Conservation (phyloP, 257 asterid species). For the Solanum acaule region DNA sequence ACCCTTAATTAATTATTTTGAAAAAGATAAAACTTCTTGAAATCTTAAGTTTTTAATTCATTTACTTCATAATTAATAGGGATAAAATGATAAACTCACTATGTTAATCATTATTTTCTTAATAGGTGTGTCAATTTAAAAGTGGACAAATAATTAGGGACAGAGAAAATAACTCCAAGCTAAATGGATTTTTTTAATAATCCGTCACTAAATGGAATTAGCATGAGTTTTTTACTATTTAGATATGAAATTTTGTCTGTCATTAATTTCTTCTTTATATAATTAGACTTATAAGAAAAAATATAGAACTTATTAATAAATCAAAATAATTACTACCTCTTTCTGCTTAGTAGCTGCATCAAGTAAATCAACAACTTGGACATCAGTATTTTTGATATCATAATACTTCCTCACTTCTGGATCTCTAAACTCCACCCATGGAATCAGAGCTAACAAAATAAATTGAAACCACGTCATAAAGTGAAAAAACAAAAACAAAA, state of each 20-base stretch:
- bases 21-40: no score
- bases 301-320: neutral
- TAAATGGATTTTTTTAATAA: neutral
- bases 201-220: no score
- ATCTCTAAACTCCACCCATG: slow-evolving; percentile 69
- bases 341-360: slow-evolving; percentile 77
- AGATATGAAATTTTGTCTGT: no score
- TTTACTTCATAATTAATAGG: no score
- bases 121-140: no score
- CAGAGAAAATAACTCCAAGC: no score
- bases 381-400: slow-evolving; percentile 37
- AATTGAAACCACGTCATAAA: neutral
- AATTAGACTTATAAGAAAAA: neutral
- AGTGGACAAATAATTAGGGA: no score
- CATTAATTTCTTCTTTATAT: neutral
- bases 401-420: slow-evolving; percentile 68
- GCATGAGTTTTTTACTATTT: neutral
- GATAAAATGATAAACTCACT: no score
- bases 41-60: no score
- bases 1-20: no score
- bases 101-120: no score
- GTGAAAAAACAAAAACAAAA: neutral
- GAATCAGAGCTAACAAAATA: slow-evolving; percentile 52
- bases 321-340: slow-evolving; percentile 31
- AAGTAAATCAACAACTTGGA: slow-evolving; percentile 69